phyloP scores from a whole-genome alignment of 140 eudicot genomes.

The Flaveria floridana region DNA sequence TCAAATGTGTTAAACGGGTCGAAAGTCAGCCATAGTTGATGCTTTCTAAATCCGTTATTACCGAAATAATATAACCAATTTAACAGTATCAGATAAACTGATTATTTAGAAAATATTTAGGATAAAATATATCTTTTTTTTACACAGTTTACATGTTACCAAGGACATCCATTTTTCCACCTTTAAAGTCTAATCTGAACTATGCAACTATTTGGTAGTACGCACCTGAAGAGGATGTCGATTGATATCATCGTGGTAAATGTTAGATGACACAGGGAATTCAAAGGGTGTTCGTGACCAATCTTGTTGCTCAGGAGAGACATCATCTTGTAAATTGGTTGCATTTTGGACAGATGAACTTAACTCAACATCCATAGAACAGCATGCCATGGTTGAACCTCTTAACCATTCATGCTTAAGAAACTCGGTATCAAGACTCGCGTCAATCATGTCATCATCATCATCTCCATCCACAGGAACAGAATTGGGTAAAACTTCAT shows the following conservation, averaged over 20 bases:
- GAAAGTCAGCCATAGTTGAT: background rate
- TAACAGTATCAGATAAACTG: background rate
- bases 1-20: background rate
- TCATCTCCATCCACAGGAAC: conserved; percentile 22
- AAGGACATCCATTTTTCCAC: background rate
- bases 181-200: background rate
- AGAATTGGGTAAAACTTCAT: background rate
- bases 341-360: background rate
- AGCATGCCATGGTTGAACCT: conserved; percentile 31
- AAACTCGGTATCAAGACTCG: conserved; percentile 29
- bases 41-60: background rate
- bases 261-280: conserved; percentile 16
- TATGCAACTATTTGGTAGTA: conserved; percentile 3
- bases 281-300: conserved; percentile 31
- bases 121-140: background rate
- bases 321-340: conserved; percentile 4
- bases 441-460: conserved; percentile 30
- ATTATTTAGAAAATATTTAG: background rate
- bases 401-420: conserved; percentile 33
- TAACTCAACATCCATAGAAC: conserved; percentile 1
- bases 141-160: background rate
- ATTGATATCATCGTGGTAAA: conserved; percentile 22
- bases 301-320: conserved; percentile 30
- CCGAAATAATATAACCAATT: background rate
- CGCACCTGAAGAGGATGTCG: conserved; percentile 48